Base-by-base conservation (phyloP, 495 filamentous ascomycete genomes). In the Amorphotheca resinae region DNA sequence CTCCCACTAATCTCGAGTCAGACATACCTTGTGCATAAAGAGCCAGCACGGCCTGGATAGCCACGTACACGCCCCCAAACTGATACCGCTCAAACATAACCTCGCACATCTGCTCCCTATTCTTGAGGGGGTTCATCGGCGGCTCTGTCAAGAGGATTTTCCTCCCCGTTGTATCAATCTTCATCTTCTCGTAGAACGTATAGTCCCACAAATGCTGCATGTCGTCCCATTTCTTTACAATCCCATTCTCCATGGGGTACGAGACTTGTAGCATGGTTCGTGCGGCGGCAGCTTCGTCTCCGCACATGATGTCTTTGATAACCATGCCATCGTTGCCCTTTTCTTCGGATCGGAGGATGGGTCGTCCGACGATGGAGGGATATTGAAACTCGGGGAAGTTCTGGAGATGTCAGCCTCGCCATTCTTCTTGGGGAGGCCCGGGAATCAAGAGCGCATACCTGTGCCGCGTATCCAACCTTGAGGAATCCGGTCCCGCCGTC, bases 201-300 rank as follows among this genome's bases (percentile, higher is more conserved):
- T 88, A 96, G 67, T 99, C 88, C 93, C 93, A 99, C 38, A 99
- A 74, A 58, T 96, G 91, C 66, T 93, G 81, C 89, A 96, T 95
- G 64, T 99, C 93, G 54, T 96, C 91, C 93, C 93, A 99, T 54
- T 81, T 84, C 74, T 96, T 96, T 42, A 99, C 84, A 51, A 99
- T 95, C 55, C 91, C 91, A 64, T 96, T 96, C 60, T 96, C 93
- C 91, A 99, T 99, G 54, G 91, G 91, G 63, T 96, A 96, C 59
- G 77, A 88, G 54, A 99, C 91, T 58, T 99, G 93, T 40, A 99
- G 76, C 86, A 94, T 93, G 44, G 84, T 89, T 51, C 91, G 77
- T 49, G 89, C 91, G 21, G 85, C 87, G 9, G 91, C 87, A 21
- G 91, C 91, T 67, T 99, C 91, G 67, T 99, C 93, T 52, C 91